A percentile compares a stretch with the other conserved stretches of the same genome.
phyloP scores from a whole-genome alignment of 768 basidiomycete species.

The Gautieria morchelliformis region DNA sequence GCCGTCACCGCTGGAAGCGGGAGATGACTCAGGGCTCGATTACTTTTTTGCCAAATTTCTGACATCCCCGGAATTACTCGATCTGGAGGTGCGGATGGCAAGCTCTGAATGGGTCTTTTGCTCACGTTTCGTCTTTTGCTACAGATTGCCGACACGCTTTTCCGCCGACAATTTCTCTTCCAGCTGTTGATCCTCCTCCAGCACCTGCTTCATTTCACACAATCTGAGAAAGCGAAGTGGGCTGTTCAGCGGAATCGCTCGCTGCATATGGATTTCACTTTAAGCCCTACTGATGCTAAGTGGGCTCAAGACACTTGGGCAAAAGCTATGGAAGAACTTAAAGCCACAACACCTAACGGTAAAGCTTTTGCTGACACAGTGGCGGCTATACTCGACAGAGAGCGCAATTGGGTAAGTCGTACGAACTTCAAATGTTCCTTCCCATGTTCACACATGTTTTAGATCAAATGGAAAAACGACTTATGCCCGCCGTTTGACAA shows the following conservation, averaged over 20 bases:
- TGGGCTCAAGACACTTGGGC: conserved; percentile 68
- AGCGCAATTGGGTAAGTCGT: conserved; percentile 64
- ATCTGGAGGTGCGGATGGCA: conserved; percentile 56
- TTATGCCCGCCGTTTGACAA: conserved; percentile 73
- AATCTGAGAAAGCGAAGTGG: conserved; percentile 52
- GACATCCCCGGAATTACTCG: conserved; percentile 77
- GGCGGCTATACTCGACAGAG: conserved; percentile 60
- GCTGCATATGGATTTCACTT: conserved; percentile 74
- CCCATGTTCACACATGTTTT: background rate
- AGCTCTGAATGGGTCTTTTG: background rate
- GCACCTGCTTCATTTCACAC: conserved; percentile 68
- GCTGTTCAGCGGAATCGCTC: conserved; percentile 60
- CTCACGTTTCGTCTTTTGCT: background rate
- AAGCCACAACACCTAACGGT: conserved; percentile 71
- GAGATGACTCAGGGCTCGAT: conserved; percentile 46
- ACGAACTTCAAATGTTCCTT: background rate
- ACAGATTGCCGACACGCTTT: conserved; percentile 82
- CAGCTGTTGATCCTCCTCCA: conserved; percentile 72
- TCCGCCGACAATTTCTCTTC: conserved; percentile 87
- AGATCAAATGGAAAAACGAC: conserved; percentile 76
- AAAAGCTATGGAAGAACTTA: conserved; percentile 46
- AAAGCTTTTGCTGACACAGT: conserved; percentile 70
- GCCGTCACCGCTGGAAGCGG: conserved; percentile 20
- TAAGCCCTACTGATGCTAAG: conserved; percentile 54
- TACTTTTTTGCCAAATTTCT: conserved; percentile 94